Evolutionary conservation across 2,329 filamentous ascomycete species (phyloP).

Genomic region (Xylaria arbuscula): DNA sequence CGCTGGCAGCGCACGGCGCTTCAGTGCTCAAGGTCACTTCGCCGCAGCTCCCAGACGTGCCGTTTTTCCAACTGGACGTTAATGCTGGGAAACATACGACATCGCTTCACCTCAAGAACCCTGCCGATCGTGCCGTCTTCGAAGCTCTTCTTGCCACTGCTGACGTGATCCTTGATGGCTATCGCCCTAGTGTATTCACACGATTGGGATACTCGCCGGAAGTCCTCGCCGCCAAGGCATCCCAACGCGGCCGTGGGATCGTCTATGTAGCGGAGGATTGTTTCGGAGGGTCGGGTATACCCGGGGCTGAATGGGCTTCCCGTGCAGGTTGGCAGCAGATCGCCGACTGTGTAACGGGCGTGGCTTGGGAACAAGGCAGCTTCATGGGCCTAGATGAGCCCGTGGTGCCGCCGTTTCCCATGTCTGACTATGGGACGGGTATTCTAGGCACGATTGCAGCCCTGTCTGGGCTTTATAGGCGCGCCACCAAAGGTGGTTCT

Average conservation of each 20-base stretch:
- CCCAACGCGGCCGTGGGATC: constrained; percentile 68
- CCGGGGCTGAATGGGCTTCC: constrained; percentile 65
- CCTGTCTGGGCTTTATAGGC: constrained; percentile 50
- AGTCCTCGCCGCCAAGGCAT: constrained; percentile 64
- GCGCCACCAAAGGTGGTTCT: constrained; percentile 50
- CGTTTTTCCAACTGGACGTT: constrained; percentile 77
- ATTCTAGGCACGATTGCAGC: constrained; percentile 51
- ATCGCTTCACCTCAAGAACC: constrained; percentile 70
- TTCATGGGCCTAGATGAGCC: constrained; percentile 64
- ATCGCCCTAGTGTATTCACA: constrained; percentile 73
- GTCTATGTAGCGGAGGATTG: constrained; percentile 79
- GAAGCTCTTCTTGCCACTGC: constrained; percentile 69
- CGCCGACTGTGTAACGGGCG: constrained; percentile 53
- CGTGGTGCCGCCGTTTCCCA: constrained; percentile 73
- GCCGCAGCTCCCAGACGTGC: constrained; percentile 74
- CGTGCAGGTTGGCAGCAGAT: constrained; percentile 72
- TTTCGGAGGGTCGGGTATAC: constrained; percentile 68
- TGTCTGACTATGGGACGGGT: constrained; percentile 61
- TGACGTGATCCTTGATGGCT: constrained; percentile 76
- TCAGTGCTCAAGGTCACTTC: constrained; percentile 79
- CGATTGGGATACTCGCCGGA: constrained; percentile 71
- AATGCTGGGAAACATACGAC: constrained; percentile 77
- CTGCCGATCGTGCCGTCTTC: constrained; percentile 64
- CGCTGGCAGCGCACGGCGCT: constrained; percentile 79
- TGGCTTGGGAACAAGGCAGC: constrained; percentile 52